Conservation (phyloP, 1,284 basidiomycete species). For the Ceratobasidium sp. region DNA sequence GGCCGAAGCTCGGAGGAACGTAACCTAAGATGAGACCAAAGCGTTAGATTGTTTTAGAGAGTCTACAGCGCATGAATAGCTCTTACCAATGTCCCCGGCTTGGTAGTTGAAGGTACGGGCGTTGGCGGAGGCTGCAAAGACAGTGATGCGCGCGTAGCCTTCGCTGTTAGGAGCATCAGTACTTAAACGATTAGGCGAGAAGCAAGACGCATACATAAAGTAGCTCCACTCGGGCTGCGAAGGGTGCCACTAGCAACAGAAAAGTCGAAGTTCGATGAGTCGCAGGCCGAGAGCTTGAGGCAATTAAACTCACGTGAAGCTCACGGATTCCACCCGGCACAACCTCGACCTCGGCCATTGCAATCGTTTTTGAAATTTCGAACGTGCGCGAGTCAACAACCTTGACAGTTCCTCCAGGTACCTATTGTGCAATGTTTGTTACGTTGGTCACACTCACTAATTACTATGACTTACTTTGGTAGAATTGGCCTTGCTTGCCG, state of each 20-base stretch:
- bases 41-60: constrained; percentile 60
- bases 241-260: constrained; percentile 24
- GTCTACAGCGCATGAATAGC: constrained; percentile 54
- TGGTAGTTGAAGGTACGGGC: constrained; percentile 29
- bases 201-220: constrained; percentile 51
- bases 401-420: constrained; percentile 71
- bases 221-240: constrained; percentile 54
- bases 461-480: constrained; percentile 54
- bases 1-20: constrained; percentile 71
- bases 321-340: neutral
- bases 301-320: neutral
- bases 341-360: constrained; percentile 75
- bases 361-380: constrained; percentile 68
- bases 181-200: neutral
- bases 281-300: neutral
- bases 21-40: constrained; percentile 59
- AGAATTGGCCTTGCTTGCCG: constrained; percentile 66
- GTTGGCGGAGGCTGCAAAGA: constrained; percentile 17
- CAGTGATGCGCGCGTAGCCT: constrained; percentile 63
- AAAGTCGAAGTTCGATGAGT: neutral
- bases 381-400: constrained; percentile 75
- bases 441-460: too few relatives aligned
- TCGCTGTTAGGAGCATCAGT: constrained; percentile 58
- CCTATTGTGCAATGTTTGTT: too few relatives aligned
- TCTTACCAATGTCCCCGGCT: constrained; percentile 67